Percentiles rank a stretch among this genome's conserved stretches.
Evolutionary conservation across 371 early-diverging fungal genomes (phyloP).

Genomic region (Circinella minor): DNA sequence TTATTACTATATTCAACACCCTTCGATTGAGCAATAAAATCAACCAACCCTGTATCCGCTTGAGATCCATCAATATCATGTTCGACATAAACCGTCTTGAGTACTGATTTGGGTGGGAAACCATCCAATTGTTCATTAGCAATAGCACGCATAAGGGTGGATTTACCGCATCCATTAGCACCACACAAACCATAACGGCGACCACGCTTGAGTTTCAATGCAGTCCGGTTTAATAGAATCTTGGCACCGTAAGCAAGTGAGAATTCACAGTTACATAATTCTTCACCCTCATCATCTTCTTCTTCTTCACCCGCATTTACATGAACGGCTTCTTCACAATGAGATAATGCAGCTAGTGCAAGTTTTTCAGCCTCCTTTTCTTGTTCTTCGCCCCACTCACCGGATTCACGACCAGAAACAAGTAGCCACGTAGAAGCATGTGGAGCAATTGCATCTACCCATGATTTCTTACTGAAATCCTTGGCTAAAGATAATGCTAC

Average conservation of each 20-base stretch:
- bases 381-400: constrained; percentile 17
- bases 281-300: constrained; percentile 68
- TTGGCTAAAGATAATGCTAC: constrained; percentile 41
- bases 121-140: constrained; percentile 76
- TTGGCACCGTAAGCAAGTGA: constrained; percentile 83
- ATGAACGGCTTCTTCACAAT: constrained; percentile 52
- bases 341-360: constrained; percentile 31
- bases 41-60: constrained; percentile 70
- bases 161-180: constrained; percentile 88
- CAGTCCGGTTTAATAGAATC: constrained; percentile 80
- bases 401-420: constrained; percentile 15
- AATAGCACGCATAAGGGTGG: constrained; percentile 87
- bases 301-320: constrained; percentile 52
- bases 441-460: constrained; percentile 52
- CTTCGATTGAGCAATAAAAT: constrained; percentile 63
- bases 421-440: constrained; percentile 28
- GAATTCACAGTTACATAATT: constrained; percentile 83
- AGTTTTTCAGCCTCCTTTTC: constrained; percentile 34
- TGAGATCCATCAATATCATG: constrained; percentile 80
- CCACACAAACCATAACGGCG: constrained; percentile 86
- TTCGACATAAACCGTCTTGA: constrained; percentile 77
- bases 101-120: constrained; percentile 74
- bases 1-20: constrained; percentile 57
- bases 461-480: constrained; percentile 44
- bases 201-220: constrained; percentile 76